Percentiles rank a stretch among this genome's conserved stretches.
These are phyloP conservation scores for Herpetomonas muscarum DNA, from an alignment of 208 protist genomes.

Conservation along the genomic window DNA sequence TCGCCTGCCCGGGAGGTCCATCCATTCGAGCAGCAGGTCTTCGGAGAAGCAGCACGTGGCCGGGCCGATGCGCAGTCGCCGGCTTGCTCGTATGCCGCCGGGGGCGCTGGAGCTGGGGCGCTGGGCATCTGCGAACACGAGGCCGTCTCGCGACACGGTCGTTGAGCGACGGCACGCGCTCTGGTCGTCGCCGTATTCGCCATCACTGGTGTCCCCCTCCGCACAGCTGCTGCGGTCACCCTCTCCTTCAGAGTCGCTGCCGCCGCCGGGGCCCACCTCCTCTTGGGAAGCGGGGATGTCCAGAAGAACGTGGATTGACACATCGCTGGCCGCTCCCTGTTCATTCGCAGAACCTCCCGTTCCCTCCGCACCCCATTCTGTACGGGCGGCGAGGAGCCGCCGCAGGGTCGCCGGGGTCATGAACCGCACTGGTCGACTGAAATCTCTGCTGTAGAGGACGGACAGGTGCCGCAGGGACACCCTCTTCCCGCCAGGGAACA, in stretches of 20 bases:
- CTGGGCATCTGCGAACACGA: background rate
- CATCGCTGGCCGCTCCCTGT: background rate
- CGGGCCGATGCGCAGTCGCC: no score
- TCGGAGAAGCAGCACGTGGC: background rate
- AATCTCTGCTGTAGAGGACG: slow-evolving; percentile 4
- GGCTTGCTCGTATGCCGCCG: no score
- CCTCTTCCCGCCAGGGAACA: slow-evolving; percentile 17
- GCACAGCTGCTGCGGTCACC: no score
- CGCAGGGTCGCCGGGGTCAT: background rate
- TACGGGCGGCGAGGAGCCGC: no score
- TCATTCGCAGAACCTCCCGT: no score
- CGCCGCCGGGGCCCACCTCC: background rate
- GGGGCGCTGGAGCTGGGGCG: no score
- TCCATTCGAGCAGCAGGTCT: background rate
- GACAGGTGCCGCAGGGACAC: slow-evolving; percentile 16
- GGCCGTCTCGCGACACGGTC: background rate
- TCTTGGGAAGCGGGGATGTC: background rate
- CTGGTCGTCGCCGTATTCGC: no score
- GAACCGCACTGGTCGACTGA: background rate
- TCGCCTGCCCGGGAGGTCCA: background rate
- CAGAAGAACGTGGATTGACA: background rate
- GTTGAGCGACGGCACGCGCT: no score
- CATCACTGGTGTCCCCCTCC: no score
- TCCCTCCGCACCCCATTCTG: no score
- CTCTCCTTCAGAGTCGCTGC: background rate